Base-by-base conservation (phyloP, 169 alveolate species). In the Plasmodium berghei region DNA sequence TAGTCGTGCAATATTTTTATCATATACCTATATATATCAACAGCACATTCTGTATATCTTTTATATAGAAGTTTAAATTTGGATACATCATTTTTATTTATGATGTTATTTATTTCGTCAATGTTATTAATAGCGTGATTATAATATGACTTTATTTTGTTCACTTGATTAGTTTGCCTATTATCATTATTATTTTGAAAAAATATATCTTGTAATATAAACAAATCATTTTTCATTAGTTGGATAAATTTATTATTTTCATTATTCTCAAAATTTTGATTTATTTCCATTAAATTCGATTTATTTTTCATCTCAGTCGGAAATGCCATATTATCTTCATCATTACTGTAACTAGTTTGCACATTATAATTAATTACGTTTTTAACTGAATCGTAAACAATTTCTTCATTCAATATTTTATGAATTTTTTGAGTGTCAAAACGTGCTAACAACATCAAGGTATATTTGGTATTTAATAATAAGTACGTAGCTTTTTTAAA, bases 401-500 rank as follows among this genome's bases (percentile, higher is more conserved):
- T 12, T 26, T 14, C 18, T 8, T 24, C 14, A 63, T 63, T 24
- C 16, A 9, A 46, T 63, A 28, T 26, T 12, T 18, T 52, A 10
- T 24, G 26, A 20, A 20, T 61, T 61, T 34, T 61, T 6, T 24
- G 45, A 18, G 18, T 8, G 1, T 62, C 42, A 18, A 8, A 48
- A 3, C 59, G 58, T 24, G 34, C 24, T 40, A 45, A 63, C 46
- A 86, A 46, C 40, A 86, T 55, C n/a, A 86, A n/a, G 16, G 70
- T 69, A 83, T 83, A 83, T 9, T 83, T 83, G n/a, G 73, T 83
- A 71, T 83, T 71, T 42, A 86, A 61, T 24, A 86, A 28, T 5
- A 86, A 54, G 71, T 70, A 45, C 12, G 58, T 56, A 14, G 54
- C 46, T 83, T 83, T 69, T 48, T 67, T 45, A 49, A 67, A 83